Base-by-base conservation (phyloP, 176 grass and related monocot genomes). In the Thalia dealbata region DNA sequence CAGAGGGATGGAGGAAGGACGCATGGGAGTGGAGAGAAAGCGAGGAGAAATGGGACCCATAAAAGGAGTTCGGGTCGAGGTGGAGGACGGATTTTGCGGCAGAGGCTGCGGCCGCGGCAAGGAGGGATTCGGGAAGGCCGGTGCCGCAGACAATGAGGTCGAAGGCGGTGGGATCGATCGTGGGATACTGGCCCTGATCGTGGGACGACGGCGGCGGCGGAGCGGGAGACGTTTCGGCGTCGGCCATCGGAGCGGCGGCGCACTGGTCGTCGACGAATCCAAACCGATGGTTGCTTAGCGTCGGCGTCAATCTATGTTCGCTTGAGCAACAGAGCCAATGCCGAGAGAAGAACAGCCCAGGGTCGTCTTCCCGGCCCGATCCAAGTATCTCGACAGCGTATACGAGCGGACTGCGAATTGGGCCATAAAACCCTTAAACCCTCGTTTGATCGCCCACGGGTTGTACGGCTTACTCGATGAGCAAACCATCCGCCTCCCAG, bases 31-130 rank as follows among this genome's bases (percentile, higher is more conserved):
- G 69, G 48, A 86, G 78, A 0, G 85, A 71, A 45, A 92, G 65
- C 50, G 93, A 97, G 64, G 93, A 88, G 85, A 84, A 97, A 70
- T 90, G 81, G 38, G 93, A 97, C 24, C 89, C 93, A 30, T 97
- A 97, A 81, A 92, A 92, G 27, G 89, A 70, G 73, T 84, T 88
- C 61, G 81, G 81, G 7, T 96, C 92, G 64, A 96, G 56, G 76
- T 96, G 89, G 84, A 96, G 92, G 68, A 96, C 92, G 15, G 92
- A 88, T 69, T 92, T 92, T 14, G 80, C 86, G 0, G 87, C 82
- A 52, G 78, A 51, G 21, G 92, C 82, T 72, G 84, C 84, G 52
- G 92, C 82, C 35, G 92, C 92, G 24, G 86, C 80, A 52, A 96
- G 80, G 28, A 96, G 69, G 42, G 92, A 92, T 75, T 91, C 86